Percentiles rank a stretch among this genome's conserved stretches.
phyloP scores from a whole-genome alignment of 768 basidiomycete species.

The Mycena leptocephala region DNA sequence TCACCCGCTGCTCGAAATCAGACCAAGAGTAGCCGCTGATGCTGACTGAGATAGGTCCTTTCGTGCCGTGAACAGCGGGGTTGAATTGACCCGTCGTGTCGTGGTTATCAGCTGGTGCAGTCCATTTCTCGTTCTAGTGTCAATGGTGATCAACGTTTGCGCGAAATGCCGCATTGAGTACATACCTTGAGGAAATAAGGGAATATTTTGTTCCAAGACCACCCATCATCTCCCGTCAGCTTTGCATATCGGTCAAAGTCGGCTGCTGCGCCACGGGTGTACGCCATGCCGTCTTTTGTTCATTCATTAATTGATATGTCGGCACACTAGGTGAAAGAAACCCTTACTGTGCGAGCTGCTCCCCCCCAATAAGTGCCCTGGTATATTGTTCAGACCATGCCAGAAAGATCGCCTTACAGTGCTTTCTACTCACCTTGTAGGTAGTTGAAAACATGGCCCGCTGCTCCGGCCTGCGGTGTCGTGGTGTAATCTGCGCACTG shows the following conservation, averaged over 20 bases:
- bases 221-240: constrained; percentile 45
- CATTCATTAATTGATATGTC: neutral
- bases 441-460: neutral
- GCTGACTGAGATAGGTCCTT: constrained; percentile 45
- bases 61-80: constrained; percentile 47
- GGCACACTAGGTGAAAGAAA: neutral
- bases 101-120: constrained; percentile 47
- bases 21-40: constrained; percentile 40
- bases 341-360: constrained; percentile 14
- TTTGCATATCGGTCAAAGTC: constrained; percentile 46
- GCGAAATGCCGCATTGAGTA: neutral
- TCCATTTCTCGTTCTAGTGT: constrained; percentile 46
- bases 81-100: constrained; percentile 47
- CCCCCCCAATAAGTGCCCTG: constrained; percentile 14
- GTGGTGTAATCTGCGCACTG: constrained; percentile 13
- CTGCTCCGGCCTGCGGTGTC: constrained; percentile 16
- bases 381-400: neutral
- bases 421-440: constrained; percentile 3
- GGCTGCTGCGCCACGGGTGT: constrained; percentile 47
- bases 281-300: constrained; percentile 26
- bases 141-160: neutral
- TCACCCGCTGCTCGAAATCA: constrained; percentile 40
- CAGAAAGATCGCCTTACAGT: neutral
- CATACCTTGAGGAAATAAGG: constrained; percentile 45
- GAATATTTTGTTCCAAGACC: constrained; percentile 48